Conservation (phyloP, 495 filamentous ascomycete genomes). For the Cenococcum geophilum region DNA sequence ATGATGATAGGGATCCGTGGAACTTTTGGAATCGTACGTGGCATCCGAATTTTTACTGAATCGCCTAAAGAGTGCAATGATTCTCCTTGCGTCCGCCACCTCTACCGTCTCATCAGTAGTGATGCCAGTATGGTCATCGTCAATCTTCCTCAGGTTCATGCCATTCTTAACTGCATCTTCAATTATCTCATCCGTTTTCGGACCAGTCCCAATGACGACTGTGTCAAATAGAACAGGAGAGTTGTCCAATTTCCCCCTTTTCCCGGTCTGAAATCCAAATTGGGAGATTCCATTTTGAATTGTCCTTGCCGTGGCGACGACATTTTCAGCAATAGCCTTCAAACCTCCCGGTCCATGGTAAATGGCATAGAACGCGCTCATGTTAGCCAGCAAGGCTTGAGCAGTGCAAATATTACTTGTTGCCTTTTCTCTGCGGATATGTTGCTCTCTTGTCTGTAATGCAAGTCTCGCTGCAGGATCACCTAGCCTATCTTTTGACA, state of each 20-base stretch:
- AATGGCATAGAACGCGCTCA: slow-evolving; percentile 96
- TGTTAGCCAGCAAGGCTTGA: slow-evolving; percentile 91
- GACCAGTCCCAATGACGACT: slow-evolving; percentile 51
- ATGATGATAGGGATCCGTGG: too few relatives aligned
- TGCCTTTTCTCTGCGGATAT: slow-evolving; percentile 95
- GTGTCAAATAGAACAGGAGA: slow-evolving; percentile 72
- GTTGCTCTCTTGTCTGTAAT: slow-evolving; percentile 92
- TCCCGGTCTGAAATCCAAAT: slow-evolving; percentile 60
- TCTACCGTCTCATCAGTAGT: slow-evolving; percentile 70
- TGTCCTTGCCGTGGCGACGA: slow-evolving; percentile 62
- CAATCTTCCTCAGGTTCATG: slow-evolving; percentile 62
- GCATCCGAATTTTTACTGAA: not conserved
- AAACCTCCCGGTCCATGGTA: slow-evolving; percentile 90
- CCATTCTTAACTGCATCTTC: slow-evolving; percentile 44
- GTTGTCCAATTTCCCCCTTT: slow-evolving; percentile 49
- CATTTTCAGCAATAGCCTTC: slow-evolving; percentile 74
- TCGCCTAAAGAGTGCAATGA: not conserved
- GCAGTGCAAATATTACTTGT: slow-evolving; percentile 99
- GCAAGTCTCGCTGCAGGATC: slow-evolving; percentile 80
- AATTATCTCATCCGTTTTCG: slow-evolving; percentile 48
- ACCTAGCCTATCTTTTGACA: slow-evolving; percentile 87
- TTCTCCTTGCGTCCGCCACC: slow-evolving; percentile 48
- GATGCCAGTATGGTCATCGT: slow-evolving; percentile 55
- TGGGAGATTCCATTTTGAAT: slow-evolving; percentile 60
- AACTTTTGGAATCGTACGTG: slow-evolving; percentile 6